Evolutionary conservation across 805 yeast species (phyloP), one percentile per base, ranked within the genome.

Genomic region (Brettanomyces bruxellensis): DNA sequence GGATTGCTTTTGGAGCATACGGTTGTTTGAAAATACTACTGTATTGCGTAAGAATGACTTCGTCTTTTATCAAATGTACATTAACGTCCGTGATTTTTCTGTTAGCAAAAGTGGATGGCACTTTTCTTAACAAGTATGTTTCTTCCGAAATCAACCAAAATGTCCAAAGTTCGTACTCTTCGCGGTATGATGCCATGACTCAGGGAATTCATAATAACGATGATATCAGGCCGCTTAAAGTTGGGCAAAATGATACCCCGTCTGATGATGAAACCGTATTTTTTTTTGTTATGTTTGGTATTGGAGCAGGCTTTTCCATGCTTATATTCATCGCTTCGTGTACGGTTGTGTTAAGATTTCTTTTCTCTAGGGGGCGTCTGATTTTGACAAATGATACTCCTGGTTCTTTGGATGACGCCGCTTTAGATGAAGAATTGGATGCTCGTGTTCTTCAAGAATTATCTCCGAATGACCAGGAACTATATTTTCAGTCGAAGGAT

Each of bases 401-500:
- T 1, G 85, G 82, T 23, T 71, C 75, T 41, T 70, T 76, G 50
- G 88, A 80, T 53, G 90, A 82, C 52, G 82, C 77, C 44, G 79
- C 76, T 36, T 66, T 72, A 40, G 71, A 79, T 38, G 69, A 77
- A 38, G 83, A 78, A 54, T 84, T 82, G 55, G 80, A 75, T 48
- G 65, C 72, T 49, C 69, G 73, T 47, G 81, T 76, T 1, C 75
- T 83, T 53, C 72, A 72, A 36, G 80, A 74, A 47, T 72, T 88
- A 12, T 67, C 85, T 40, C 79, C 81, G 38, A 76, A 79, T 48
- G 88, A 86, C 64, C 82, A 83, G 54, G 83, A 81, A 56, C 62
- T 79, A 39, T 85, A 81, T 54, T 75, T 82, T 55, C 85, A 78
- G 55, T 80, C 88, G 28, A 76, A 77, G 47, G 83, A 79, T 44